Base-by-base conservation (phyloP, 352 stramenopile genomes). In the Pythium biforme region DNA sequence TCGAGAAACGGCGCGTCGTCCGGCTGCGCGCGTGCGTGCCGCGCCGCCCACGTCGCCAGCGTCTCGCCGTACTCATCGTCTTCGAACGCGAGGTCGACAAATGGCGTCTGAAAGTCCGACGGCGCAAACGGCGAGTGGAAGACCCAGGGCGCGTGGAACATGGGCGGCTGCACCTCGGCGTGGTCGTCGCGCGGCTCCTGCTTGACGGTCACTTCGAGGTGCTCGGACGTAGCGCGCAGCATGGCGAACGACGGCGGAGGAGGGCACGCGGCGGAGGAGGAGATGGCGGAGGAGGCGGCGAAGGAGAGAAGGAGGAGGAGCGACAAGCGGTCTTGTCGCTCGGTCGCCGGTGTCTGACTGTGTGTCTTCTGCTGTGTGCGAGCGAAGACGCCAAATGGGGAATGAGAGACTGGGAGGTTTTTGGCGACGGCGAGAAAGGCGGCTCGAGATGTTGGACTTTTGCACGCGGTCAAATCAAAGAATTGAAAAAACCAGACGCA, bases 51-150 rank as follows among this genome's bases (percentile, higher is more conserved):
- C 25, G 14, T 27, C 22, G 33, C 20, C 57, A 37, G 1, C 31
- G n/a, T 20, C 29, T 22, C 15, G 25, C 19, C 6, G 17, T 11
- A 1, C 9, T 43, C 37, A 17, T 43, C 37, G 37, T 43, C n/a
- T 3, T 53, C 54, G 27, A 9, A 26, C 19, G 47, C 11, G 27
- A 66, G 40, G 25, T 66, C 50, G 19, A 66, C 25, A 25, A 66
- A 66, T 40, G 59, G 59, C 40, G 19, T 26, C 17, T 39, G 31
- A 6, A 55, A 43, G 17, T 43, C 34, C 34, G 23, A 23, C 23
- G 23, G 26, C 47, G 45, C 11, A 5, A 40, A 43, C 23, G 15
- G 15, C 37, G 12, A 20, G 22, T 43, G n/a, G 25, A 11, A 1
- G 19, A 39, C 17, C 23, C 22, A 64, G 43, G 43, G 39, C 37